These are phyloP conservation scores for Neurospora sp. DNA, from an alignment of 2,329 filamentous ascomycete species.

Conservation along the genomic window DNA sequence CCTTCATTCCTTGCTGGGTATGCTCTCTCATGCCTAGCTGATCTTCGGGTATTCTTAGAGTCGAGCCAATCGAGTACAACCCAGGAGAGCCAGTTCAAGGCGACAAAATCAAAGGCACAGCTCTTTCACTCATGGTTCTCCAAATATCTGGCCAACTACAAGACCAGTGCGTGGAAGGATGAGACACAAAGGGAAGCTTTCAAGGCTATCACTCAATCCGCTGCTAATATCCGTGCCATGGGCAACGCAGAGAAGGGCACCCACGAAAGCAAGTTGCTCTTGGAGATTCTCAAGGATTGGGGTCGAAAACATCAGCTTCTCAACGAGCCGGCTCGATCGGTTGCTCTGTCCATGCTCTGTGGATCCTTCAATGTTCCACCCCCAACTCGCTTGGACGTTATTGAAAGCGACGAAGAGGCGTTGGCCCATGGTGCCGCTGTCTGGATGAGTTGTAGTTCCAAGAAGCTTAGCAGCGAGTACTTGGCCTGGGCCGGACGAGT, in stretches of 20 bases:
- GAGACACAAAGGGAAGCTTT: slow-evolving; percentile 47
- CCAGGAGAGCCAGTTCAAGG: slow-evolving; percentile 72
- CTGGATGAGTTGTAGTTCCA: slow-evolving; percentile 65
- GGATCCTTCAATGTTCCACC: slow-evolving; percentile 58
- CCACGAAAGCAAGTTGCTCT: slow-evolving; percentile 68
- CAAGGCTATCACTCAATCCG: slow-evolving; percentile 57
- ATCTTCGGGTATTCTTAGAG: slow-evolving; percentile 65
- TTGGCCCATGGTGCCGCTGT: slow-evolving; percentile 54
- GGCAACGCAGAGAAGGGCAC: slow-evolving; percentile 62
- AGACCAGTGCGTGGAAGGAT: slow-evolving; percentile 41
- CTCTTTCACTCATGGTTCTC: slow-evolving; percentile 73
- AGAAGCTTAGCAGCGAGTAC: slow-evolving; percentile 57
- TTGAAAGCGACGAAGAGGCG: slow-evolving; percentile 58
- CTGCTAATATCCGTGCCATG: slow-evolving; percentile 54
- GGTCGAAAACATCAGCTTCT: slow-evolving; percentile 53
- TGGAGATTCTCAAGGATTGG: slow-evolving; percentile 72
- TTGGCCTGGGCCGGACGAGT: slow-evolving; percentile 78
- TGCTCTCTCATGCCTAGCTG: slow-evolving; percentile 67
- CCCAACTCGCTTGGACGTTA: slow-evolving; percentile 53
- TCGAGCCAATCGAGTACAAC: slow-evolving; percentile 70
- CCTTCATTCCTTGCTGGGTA: slow-evolving; percentile 77
- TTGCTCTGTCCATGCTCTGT: slow-evolving; percentile 66
- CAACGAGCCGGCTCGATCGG: slow-evolving; percentile 56
- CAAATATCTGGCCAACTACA: slow-evolving; percentile 55
- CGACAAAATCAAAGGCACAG: slow-evolving; percentile 66